Base-by-base conservation (phyloP, 192 early-diverging fungal genomes). In the Podila epicladia region DNA sequence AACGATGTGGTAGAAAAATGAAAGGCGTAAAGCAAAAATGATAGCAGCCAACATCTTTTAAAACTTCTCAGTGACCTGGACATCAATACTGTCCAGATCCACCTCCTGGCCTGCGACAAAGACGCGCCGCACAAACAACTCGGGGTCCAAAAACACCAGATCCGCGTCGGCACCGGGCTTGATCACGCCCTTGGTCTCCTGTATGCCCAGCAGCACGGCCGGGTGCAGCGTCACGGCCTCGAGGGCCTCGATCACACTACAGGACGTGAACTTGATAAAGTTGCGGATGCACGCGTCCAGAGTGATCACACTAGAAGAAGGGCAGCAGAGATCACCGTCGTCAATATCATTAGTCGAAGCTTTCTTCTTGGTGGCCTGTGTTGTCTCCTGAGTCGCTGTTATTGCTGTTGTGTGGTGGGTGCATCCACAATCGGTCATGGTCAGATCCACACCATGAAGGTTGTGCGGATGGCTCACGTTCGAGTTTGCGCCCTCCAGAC, bases 221-320 rank as follows among this genome's bases (percentile, higher is more conserved):
- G 94, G 93, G 58, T 93, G 91, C n/a, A 95, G 67, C 0, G 94
- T 95, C 9, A 93, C 94, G 11, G 92, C 91, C 63, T 95, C 93
- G 55, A 96, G 82, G 11, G 93, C 94, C 72, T 96, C 93, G 24
- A 94, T 84, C 37, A 91, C 64, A 19, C 90, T 88, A 55, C 93
- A 94, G 9, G 89, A 89, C 9, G 94, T 94, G 70, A 94, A 96
- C 67, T 89, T 73, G 70, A 87, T 87, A 79, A 96, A 94, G 69
- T 96, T 96, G 64, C 88, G 86, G 50, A 96, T 87, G 74, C 94
- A 94, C 12, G 86, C 87, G 67, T 91, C 87, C 74, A 95, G 85
- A 9, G 90, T 89, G n/a, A 90, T 85, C 20, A 91, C 89, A 69
- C 77, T 80, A 69, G 70, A 69, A 69, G 77, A 73, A 61, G 77